Conservation (phyloP, 768 basidiomycete genomes). For the Trametes cubensis region DNA sequence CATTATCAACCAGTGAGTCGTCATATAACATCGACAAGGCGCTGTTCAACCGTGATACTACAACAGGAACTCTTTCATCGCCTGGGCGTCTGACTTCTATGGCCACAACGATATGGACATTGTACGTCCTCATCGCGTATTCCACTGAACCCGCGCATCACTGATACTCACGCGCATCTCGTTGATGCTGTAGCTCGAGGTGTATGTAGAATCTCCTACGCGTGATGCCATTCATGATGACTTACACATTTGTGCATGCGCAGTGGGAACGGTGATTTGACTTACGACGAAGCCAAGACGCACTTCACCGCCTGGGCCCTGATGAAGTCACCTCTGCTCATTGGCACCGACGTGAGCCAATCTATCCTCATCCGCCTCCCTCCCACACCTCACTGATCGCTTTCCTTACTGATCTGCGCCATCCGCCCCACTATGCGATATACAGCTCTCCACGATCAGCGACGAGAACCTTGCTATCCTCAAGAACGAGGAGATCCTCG, state of each 20-base stretch:
- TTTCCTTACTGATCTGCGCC: too few relatives aligned
- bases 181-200: constrained; percentile 18
- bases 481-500: constrained; percentile 64
- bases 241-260: neutral
- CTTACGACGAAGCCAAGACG: constrained; percentile 64
- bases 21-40: neutral
- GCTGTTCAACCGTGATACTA: neutral
- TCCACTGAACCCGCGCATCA: neutral
- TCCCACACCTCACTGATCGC: too few relatives aligned
- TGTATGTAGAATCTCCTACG: constrained; percentile 8
- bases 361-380: neutral
- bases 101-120: constrained; percentile 74
- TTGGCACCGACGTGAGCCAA: constrained; percentile 48
- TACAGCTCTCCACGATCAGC: constrained; percentile 53
- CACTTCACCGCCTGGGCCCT: constrained; percentile 77
- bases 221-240: neutral
- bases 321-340: constrained; percentile 68
- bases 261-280: constrained; percentile 66
- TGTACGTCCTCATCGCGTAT: constrained; percentile 37
- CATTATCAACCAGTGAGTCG: constrained; percentile 57
- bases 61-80: constrained; percentile 62
- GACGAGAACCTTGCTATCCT: constrained; percentile 56
- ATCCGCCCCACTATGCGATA: too few relatives aligned
- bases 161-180: neutral
- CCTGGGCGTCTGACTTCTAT: constrained; percentile 66